phyloP scores from a whole-genome alignment of 1,284 basidiomycete species.

The Trametes hirsuta region DNA sequence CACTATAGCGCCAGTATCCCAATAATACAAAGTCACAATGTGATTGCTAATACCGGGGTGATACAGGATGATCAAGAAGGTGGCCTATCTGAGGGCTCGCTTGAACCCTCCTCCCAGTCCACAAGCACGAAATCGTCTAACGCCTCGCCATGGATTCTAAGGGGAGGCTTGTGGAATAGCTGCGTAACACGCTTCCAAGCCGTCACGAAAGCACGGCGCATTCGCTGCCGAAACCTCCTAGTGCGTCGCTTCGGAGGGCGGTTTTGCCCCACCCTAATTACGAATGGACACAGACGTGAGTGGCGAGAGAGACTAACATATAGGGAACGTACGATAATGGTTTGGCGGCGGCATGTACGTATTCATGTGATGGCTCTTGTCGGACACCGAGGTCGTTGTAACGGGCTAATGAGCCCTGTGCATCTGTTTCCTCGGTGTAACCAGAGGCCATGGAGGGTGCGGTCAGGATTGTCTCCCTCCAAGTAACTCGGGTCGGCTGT shows the following conservation, averaged over 20 bases:
- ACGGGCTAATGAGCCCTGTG: no score
- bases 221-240: neutral
- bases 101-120: neutral
- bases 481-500: no score
- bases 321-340: neutral
- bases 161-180: neutral
- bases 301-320: neutral
- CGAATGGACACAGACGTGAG: neutral
- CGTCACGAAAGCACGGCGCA: constrained; percentile 1
- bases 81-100: no score
- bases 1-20: constrained; percentile 10
- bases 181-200: constrained; percentile 8
- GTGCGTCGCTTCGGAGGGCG: neutral
- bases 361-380: neutral
- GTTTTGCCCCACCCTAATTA: neutral
- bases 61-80: no score
- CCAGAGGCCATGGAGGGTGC: no score
- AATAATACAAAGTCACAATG: no score
- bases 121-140: constrained; percentile 12
- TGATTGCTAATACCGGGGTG: no score
- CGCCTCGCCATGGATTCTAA: neutral
- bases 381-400: no score
- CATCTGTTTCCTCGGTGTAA: no score
- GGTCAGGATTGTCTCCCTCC: no score
- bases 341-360: neutral